Percentiles rank a stretch among this genome's conserved stretches.
phyloP scores from a whole-genome alignment of 2,329 filamentous ascomycete genomes.

The Neofusicoccum umdonicola region DNA sequence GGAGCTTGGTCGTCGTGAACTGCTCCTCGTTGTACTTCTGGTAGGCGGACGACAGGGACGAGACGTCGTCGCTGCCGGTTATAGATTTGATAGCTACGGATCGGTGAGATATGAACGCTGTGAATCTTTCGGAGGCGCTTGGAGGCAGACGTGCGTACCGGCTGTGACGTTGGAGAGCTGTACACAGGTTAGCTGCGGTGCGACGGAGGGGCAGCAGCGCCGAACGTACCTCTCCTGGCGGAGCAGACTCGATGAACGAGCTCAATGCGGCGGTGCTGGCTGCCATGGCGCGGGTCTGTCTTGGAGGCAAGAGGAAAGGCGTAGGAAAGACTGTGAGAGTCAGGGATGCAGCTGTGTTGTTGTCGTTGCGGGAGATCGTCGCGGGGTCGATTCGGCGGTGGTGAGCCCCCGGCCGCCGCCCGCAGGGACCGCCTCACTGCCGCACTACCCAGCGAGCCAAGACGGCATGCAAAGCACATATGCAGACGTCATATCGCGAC shows the following conservation, averaged over 20 bases:
- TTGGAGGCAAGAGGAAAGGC: background rate
- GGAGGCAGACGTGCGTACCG: constrained; percentile 52
- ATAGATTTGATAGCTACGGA: constrained; percentile 81
- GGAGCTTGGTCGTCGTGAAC: constrained; percentile 83
- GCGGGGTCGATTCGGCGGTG: constrained; percentile 23
- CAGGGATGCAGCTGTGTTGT: constrained; percentile 15
- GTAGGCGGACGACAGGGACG: constrained; percentile 77
- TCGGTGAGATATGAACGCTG: background rate
- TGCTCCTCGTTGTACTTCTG: constrained; percentile 96
- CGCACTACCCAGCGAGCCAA: background rate
- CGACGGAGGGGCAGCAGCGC: background rate
- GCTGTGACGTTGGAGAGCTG: constrained; percentile 86
- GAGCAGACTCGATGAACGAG: constrained; percentile 89
- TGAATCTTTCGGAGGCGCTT: background rate
- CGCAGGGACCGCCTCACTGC: background rate
- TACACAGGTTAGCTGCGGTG: constrained; percentile 26
- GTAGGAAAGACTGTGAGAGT: background rate
- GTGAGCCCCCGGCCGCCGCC: constrained; percentile 18
- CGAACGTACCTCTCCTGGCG: constrained; percentile 82
- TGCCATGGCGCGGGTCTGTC: constrained; percentile 24
- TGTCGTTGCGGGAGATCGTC: constrained; percentile 22
- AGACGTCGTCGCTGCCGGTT: constrained; percentile 65
- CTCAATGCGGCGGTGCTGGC: constrained; percentile 47
- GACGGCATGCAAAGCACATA: background rate
- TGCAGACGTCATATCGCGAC: background rate